A percentile compares a stretch with the other conserved stretches of the same genome.
These are phyloP conservation scores for Blakeslea trispora DNA, from an alignment of 371 early-diverging fungal genomes.

Conservation along the genomic window DNA sequence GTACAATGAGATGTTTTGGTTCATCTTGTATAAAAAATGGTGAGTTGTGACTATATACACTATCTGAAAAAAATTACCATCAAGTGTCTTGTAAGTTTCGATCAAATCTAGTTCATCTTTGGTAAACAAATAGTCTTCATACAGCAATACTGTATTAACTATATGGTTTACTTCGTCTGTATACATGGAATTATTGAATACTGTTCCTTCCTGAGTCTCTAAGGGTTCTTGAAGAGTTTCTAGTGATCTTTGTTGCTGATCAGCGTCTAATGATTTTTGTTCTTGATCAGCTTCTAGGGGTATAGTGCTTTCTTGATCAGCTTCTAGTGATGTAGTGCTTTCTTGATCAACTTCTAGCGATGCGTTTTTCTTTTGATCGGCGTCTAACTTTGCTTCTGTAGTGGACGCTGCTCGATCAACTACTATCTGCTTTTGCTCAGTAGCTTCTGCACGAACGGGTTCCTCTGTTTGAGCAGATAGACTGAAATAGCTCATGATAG, in stretches of 20 bases:
- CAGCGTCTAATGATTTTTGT: too few relatives aligned
- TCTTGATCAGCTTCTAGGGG: too few relatives aligned
- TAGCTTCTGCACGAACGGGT: background rate
- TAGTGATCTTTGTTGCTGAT: too few relatives aligned
- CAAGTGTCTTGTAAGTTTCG: slow-evolving; percentile 37
- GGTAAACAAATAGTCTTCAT: slow-evolving; percentile 56
- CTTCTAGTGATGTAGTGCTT: too few relatives aligned
- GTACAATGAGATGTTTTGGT: slow-evolving; percentile 61
- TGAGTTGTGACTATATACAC: background rate
- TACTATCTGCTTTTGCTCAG: background rate
- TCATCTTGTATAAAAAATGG: slow-evolving; percentile 33
- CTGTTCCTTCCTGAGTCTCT: background rate
- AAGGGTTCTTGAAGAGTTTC: too few relatives aligned
- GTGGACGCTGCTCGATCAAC: too few relatives aligned
- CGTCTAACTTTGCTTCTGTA: background rate
- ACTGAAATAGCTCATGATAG: slow-evolving; percentile 4
- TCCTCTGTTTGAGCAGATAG: background rate
- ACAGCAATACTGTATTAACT: slow-evolving; percentile 55
- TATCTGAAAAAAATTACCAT: slow-evolving; percentile 31
- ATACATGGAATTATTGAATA: slow-evolving; percentile 45
- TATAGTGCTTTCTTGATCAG: too few relatives aligned
- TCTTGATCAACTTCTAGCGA: background rate
- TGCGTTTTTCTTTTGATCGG: background rate
- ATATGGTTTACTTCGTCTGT: slow-evolving; percentile 59
- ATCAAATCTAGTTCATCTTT: slow-evolving; percentile 47